Evolutionary conservation across 2,329 filamentous ascomycete genomes (phyloP), one percentile per base, ranked within the genome.

Genomic region (Tolypocladium paradoxum): DNA sequence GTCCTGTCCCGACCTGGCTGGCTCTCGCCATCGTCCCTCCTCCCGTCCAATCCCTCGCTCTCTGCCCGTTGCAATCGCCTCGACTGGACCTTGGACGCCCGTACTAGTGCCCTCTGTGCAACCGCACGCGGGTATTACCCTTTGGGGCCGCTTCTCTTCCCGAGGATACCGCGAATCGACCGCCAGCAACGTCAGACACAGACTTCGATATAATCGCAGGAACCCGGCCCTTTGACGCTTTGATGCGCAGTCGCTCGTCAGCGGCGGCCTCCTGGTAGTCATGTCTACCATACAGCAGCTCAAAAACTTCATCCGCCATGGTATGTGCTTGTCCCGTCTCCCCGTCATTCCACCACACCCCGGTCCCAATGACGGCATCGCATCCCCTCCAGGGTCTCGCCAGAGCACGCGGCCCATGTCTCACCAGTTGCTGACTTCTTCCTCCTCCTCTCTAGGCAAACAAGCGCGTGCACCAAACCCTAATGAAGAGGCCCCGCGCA

Each of bases 301-400:
- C 64, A 96, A 97, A 75, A 96, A 96, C 73, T 95, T 97, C 73
- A 93, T 97, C 73, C 88, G 92, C 61, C 92, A 96, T 77, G 92
- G 81, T 84, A 73, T 53, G 75, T 53, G 12, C 46, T 24, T 35
- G 40, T 12, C 34, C 29, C 49, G 12, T 54, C 35, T 16, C 31
- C 36, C 24, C 33, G 6, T 29, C 31, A 20, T 11, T 9, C 16
- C 40, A 14, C 24, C 36, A 18, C 3, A 18, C 20, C 29, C 50
- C 35, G 27, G 43, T n/a, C 33, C 35, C 40, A 33, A 53, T 56
- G 56, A 54, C 50, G 54, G 40, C 48, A 54, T 52, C 22, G 14
- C 47, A 18, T 36, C 31, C 47, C 45, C 33, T 48, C n/a, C 27
- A n/a, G 43, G 40, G 40, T 46, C 40, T 31, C 40, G 27, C 40